Evolutionary conservation across 2,329 filamentous ascomycete species (phyloP), one percentile per base, ranked within the genome.

Genomic region (Aureobasidium subglaciale): DNA sequence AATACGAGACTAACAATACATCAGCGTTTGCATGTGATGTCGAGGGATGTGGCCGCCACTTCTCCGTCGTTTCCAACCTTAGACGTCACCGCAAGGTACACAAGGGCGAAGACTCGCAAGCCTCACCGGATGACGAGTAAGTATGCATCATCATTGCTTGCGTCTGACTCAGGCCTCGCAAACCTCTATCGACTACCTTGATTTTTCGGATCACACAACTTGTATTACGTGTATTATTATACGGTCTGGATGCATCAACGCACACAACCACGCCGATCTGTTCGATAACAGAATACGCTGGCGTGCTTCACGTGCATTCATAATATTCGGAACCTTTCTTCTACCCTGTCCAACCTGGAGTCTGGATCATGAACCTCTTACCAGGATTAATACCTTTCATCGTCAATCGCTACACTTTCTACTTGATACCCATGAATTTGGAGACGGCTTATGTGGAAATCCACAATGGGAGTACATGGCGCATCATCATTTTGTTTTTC

Each of bases 21-120:
- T 56, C 67, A 96, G 91, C 93, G 62, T 97, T 96, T 68, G 86
- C 86, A 22, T 97, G 93, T 67, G 90, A 96, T 65, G 88, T 96
- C 56, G 90, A 95, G 68, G 91, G 91, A 45, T 99, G 93, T 68
- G 92, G 92, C 35, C 86, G 93, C 64, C 89, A 96, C 67, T 97
- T 99, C 72, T 97, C 92, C 0, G 93, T 97, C 24, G 93, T 97
- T 20, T 96, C 91, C 41, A 99, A 99, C 70, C 77, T 97, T 56
- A 85, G 93, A 61, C 82, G 93, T 65, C 93, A 99, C 74, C 87
- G 90, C 68, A 97, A 97, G 75, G 92, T 97, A 45, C 93, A 99
- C 78, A 93, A 90, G 73, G 85, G 86, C 64, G 86, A 89, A 53
- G 66, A 64, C 59, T 67, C 69, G 35, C 73, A 75, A 58, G 67